Percentiles rank a stretch among this genome's conserved stretches.
These are phyloP conservation scores for Fusarium sp. DNA, from an alignment of 2,329 filamentous ascomycete species.

Conservation along the genomic window DNA sequence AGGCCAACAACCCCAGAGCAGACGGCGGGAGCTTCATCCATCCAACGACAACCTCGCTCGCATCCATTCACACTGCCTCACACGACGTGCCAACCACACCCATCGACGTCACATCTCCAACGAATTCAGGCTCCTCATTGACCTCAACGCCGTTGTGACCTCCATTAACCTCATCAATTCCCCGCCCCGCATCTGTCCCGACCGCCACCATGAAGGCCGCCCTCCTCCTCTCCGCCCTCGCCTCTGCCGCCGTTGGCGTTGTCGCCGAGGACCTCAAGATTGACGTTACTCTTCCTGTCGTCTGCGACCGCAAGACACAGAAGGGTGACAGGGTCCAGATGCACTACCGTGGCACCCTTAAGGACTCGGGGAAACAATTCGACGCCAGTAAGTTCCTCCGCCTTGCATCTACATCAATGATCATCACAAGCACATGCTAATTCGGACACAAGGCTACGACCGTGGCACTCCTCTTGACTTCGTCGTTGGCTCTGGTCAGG, in stretches of 20 bases:
- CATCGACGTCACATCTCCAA: slow-evolving; percentile 37
- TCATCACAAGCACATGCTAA: slow-evolving; percentile 13
- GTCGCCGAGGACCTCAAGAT: slow-evolving; percentile 75
- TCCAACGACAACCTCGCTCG: slow-evolving; percentile 30
- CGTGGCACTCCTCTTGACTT: slow-evolving; percentile 81
- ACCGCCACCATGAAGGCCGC: slow-evolving; percentile 58
- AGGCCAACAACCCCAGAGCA: not conserved
- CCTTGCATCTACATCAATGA: slow-evolving; percentile 3
- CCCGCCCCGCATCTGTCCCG: slow-evolving; percentile 14
- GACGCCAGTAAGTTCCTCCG: slow-evolving; percentile 69
- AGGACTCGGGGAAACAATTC: slow-evolving; percentile 78
- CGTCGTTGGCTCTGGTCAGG: slow-evolving; percentile 79
- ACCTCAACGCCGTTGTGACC: slow-evolving; percentile 4
- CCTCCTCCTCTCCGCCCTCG: slow-evolving; percentile 60
- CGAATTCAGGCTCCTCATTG: slow-evolving; percentile 23
- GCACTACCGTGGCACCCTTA: slow-evolving; percentile 88
- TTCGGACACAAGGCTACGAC: slow-evolving; percentile 67
- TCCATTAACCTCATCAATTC: slow-evolving; percentile 5
- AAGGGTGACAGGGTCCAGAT: slow-evolving; percentile 84
- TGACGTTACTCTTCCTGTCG: slow-evolving; percentile 76
- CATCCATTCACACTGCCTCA: slow-evolving; percentile 21
- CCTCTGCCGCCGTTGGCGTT: slow-evolving; percentile 60
- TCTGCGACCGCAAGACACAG: slow-evolving; percentile 81
- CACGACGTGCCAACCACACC: slow-evolving; percentile 29
- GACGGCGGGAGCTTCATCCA: not conserved